Evolutionary conservation across 345 rosid genomes (phyloP).

Genomic region (Brassica juncea): DNA sequence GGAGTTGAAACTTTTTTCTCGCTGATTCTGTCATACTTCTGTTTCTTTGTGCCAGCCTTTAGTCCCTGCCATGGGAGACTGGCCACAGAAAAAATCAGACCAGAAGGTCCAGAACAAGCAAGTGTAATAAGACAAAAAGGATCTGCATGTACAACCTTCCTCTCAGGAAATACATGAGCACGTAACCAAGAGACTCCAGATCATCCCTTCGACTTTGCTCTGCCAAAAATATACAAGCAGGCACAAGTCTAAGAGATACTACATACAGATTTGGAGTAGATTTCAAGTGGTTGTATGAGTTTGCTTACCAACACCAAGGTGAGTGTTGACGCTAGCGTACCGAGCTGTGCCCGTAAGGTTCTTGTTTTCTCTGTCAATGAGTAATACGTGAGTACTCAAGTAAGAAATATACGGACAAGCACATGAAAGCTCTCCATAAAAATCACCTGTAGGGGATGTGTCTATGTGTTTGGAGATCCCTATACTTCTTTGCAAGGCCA

Average conservation of each 20-base stretch:
- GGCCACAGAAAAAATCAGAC: constrained; percentile 11
- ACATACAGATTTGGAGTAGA: too few species aligned
- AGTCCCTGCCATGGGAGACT: constrained; percentile 98
- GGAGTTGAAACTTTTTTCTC: constrained; percentile 92
- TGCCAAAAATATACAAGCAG: constrained; percentile 33
- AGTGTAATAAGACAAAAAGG: neutral
- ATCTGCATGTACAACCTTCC: constrained; percentile 61
- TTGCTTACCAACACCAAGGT: constrained; percentile 76
- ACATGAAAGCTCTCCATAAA: constrained; percentile 13
- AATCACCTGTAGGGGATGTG: constrained; percentile 80
- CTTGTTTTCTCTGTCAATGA: constrained; percentile 66
- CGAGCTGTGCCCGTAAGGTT: constrained; percentile 92
- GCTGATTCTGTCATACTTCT: constrained; percentile 83
- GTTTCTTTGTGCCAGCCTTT: constrained; percentile 86
- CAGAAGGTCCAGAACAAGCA: constrained; percentile 15
- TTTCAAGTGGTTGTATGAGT: constrained; percentile 7
- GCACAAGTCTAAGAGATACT: neutral
- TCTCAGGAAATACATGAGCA: constrained; percentile 81
- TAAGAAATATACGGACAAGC: neutral
- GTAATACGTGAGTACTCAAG: neutral
- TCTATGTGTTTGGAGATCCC: constrained; percentile 89
- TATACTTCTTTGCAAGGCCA: constrained; percentile 89
- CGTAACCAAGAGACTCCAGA: constrained; percentile 88
- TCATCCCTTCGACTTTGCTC: constrained; percentile 96
- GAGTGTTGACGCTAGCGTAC: constrained; percentile 89